A percentile compares a stretch with the other conserved stretches of the same genome.
phyloP scores from a whole-genome alignment of 352 stramenopile species.

The Globisporangium nunn region DNA sequence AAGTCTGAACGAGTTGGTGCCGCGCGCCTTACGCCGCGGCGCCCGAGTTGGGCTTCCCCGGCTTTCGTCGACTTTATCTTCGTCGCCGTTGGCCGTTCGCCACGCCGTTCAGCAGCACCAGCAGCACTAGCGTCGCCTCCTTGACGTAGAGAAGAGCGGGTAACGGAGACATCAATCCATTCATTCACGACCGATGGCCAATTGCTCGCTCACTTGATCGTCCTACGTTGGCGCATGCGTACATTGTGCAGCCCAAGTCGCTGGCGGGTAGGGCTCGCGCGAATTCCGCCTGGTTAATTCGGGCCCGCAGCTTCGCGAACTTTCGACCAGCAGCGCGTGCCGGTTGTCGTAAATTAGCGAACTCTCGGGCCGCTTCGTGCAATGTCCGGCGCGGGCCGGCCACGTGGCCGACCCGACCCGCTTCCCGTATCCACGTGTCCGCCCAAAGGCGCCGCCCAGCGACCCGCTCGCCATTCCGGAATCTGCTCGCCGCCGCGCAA shows the following conservation, averaged over 20 bases:
- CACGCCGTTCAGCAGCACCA: background rate
- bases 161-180: background rate
- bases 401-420: no score
- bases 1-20: background rate
- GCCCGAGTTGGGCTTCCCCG: background rate
- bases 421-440: no score
- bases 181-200: background rate
- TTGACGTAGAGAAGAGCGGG: no score
- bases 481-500: slow-evolving; percentile 6
- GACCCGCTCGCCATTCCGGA: background rate
- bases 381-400: no score
- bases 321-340: no score
- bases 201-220: background rate
- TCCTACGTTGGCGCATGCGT: background rate
- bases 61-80: background rate
- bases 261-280: no score
- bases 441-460: no score
- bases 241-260: no score
- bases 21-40: background rate
- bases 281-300: no score
- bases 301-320: no score
- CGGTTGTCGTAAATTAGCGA: no score
- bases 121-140: background rate
- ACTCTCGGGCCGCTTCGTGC: no score
- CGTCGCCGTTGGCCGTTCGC: background rate